Evolutionary conservation across 2,329 filamentous ascomycete genomes (phyloP).

Genomic region (Hypoxylon sp.): DNA sequence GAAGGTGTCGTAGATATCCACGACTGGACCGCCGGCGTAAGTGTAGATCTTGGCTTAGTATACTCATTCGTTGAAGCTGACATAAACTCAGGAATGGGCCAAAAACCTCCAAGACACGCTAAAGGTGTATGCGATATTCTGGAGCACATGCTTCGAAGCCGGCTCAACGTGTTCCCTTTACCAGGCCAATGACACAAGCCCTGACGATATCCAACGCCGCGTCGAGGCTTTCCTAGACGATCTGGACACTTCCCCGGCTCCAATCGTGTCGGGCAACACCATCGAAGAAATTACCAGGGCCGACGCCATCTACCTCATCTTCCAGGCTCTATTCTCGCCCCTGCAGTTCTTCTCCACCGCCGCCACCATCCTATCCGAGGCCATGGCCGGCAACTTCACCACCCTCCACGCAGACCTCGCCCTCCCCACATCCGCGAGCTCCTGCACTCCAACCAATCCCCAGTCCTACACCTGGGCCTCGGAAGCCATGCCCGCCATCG

Average conservation of each 20-base stretch:
- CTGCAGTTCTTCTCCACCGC: slow-evolving; percentile 32
- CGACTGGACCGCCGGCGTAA: slow-evolving; percentile 56
- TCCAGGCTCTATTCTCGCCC: slow-evolving; percentile 53
- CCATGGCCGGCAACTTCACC: slow-evolving; percentile 53
- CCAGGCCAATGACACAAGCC: slow-evolving; percentile 47
- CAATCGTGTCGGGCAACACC: slow-evolving; percentile 43
- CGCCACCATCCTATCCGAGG: slow-evolving; percentile 44
- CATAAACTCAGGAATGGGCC: slow-evolving; percentile 52
- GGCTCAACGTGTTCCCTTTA: slow-evolving; percentile 54
- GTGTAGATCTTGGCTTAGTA: slow-evolving; percentile 26
- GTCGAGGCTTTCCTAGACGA: slow-evolving; percentile 53
- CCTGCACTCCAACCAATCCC: slow-evolving; percentile 20
- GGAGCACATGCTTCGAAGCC: slow-evolving; percentile 56
- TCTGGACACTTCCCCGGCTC: slow-evolving; percentile 52
- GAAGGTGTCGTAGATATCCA: slow-evolving; percentile 58
- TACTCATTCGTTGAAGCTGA: slow-evolving; percentile 10
- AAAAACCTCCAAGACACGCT: slow-evolving; percentile 59
- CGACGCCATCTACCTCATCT: slow-evolving; percentile 54
- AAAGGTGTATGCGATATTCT: slow-evolving; percentile 55
- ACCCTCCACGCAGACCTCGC: slow-evolving; percentile 20
- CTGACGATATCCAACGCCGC: slow-evolving; percentile 53
- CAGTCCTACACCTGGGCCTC: slow-evolving; percentile 29
- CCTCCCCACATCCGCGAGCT: slow-evolving; percentile 13
- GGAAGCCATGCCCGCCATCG: slow-evolving; percentile 28
- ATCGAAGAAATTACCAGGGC: slow-evolving; percentile 52